These are phyloP conservation scores for Dactylellina sp. DNA, from an alignment of 2,329 filamentous ascomycete genomes.

Conservation along the genomic window DNA sequence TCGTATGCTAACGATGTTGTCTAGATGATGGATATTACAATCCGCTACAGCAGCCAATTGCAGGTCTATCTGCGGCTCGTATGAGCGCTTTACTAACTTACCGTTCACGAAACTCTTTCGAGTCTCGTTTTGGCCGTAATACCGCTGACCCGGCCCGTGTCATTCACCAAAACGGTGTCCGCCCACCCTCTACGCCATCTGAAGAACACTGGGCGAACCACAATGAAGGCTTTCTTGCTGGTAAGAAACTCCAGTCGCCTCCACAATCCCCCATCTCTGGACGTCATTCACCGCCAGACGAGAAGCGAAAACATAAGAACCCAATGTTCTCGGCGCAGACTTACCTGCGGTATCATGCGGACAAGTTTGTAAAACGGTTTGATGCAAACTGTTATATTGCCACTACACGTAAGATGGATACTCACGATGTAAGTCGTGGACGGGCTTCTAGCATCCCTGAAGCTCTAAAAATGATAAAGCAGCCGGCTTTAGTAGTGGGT, in stretches of 20 bases:
- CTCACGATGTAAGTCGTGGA: constrained; percentile 89
- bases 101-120: constrained; percentile 95
- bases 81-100: constrained; percentile 98
- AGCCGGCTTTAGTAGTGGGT: constrained; percentile 89
- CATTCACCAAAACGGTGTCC: constrained; percentile 81
- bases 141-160: constrained; percentile 84
- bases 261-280: constrained; percentile 37
- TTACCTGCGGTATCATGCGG: constrained; percentile 94
- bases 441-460: constrained; percentile 75
- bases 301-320: constrained; percentile 61
- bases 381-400: constrained; percentile 99
- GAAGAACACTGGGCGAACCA: constrained; percentile 83
- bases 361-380: constrained; percentile 96
- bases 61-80: constrained; percentile 89
- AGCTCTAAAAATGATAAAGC: constrained; percentile 83
- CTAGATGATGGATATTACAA: constrained; percentile 94
- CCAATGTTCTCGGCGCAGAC: constrained; percentile 95
- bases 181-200: constrained; percentile 71
- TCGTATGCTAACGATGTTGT: constrained; percentile 32
- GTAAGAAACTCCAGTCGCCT: constrained; percentile 56
- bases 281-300: constrained; percentile 58
- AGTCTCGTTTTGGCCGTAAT: constrained; percentile 92
- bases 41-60: constrained; percentile 73
- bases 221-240: constrained; percentile 74
- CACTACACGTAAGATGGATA: constrained; percentile 97